These are phyloP conservation scores for Oryza glumipatula DNA, from an alignment of 176 grass and related monocot genomes.

Conservation along the genomic window DNA sequence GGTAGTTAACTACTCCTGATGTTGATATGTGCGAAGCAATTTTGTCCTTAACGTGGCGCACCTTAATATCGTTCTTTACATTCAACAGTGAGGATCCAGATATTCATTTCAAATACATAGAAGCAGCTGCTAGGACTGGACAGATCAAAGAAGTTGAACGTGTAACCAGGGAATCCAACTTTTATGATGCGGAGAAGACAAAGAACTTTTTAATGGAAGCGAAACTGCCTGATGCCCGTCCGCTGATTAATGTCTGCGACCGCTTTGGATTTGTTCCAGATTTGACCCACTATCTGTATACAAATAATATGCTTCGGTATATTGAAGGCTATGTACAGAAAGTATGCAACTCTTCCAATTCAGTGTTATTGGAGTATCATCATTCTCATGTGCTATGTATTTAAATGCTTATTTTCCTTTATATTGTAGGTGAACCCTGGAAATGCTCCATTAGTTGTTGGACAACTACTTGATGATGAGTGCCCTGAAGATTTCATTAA, in stretches of 20 bases:
- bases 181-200: conserved; percentile 97
- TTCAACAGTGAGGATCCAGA: conserved; percentile 85
- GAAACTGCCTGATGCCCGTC: conserved; percentile 91
- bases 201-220: conserved; percentile 99
- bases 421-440: conserved; percentile 84
- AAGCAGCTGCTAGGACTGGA: conserved; percentile 93
- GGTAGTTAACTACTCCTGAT: conserved; percentile 50
- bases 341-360: conserved; percentile 45
- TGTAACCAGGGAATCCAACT: conserved; percentile 98
- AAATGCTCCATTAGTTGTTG: conserved; percentile 91
- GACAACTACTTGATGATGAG: conserved; percentile 90
- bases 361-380: neutral
- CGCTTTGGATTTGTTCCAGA: conserved; percentile 98
- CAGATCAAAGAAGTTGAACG: conserved; percentile 99
- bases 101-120: conserved; percentile 98
- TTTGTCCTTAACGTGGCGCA: conserved; percentile 16
- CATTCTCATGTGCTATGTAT: conserved; percentile 21
- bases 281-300: conserved; percentile 93
- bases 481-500: conserved; percentile 99
- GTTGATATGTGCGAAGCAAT: neutral
- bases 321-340: conserved; percentile 99
- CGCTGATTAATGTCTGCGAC: conserved; percentile 94
- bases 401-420: conserved; percentile 24
- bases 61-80: conserved; percentile 47
- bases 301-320: conserved; percentile 94